Base-by-base conservation (phyloP, 2,329 filamentous ascomycete genomes). In the Hypoxylon sp. region DNA sequence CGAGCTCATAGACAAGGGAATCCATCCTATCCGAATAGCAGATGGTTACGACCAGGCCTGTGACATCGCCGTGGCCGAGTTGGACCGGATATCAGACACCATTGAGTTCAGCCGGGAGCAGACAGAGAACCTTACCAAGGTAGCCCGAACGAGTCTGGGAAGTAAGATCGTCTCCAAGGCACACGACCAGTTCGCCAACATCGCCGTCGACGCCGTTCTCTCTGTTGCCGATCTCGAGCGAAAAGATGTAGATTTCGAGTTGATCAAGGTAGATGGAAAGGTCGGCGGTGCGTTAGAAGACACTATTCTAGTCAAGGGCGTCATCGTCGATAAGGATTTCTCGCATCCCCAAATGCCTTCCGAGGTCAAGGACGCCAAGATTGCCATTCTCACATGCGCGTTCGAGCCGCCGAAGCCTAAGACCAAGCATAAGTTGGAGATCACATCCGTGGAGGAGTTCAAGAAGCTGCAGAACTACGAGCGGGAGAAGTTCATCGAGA, bases 161-260 rank as follows among this genome's bases (percentile, higher is more conserved):
- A 96, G 91, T 82, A 99, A 99, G 80, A 99, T 99, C 69, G 94
- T 99, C 38, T 97, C 92, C 70, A 99, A 97, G 76, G 90, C 94
- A 30, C 94, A 99, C 75, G 93, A 97, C 73, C 93, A 97, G 71
- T 99, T 99, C 69, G 89, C 94, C 68, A 88, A 95, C 63, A 99
- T 99, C 67, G 94, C 94, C 44, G 91, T 99, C 34, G 94, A 99
- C 69, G 95, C 94, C 31, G 93, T 99, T 38, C 83, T 99, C 53
- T 96, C 92, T 2, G 95, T 99, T 51, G 94, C 94, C 42, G 94
- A 99, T 70, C 80, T 99, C 46, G 91, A 97, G 70, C 88, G 92
- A 61, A 96, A 91, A 76, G 94, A 99, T 68, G 95, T 99, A 55
- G 92, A 99, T 71, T 99, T 99, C 69, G 94, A 99, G 77, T 78